Base-by-base conservation (phyloP, 768 basidiomycete species). In the Gloeopeniophorella convolvens region DNA sequence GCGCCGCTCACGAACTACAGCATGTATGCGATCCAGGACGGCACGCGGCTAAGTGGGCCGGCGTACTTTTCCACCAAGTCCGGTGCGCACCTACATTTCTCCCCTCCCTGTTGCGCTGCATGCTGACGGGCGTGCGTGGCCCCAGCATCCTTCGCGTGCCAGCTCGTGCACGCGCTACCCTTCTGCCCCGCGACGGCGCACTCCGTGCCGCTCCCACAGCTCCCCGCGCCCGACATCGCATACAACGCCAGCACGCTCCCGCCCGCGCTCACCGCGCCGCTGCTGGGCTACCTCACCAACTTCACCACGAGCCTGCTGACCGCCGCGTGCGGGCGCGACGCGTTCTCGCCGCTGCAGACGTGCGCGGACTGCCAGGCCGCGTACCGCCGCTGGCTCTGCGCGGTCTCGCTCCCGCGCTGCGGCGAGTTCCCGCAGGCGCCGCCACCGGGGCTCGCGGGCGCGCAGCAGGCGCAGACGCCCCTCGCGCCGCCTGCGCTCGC, bases 371-470 rank as follows among this genome's bases (percentile, higher is more conserved):
- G 90, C 59, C 77, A 83, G 55, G 65, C 65, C 18, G 79, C 78
- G 20, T 94, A 93, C 63, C 76, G 84, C 28, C 71, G 68, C 28
- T 94, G 89, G 89, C 74, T 87, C 28, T 94, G 91, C 66, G 63
- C 78, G 18, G 67, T 83, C 13, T 79, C 82, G 8, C 75, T 94
- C 60, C 79, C 87, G 12, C 78, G 90, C 21, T 93, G 90, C 54
- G 73, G 76, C 12, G 88, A 92, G 42, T 57, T 66, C 23, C 57
- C 64, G 5, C 62, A 66, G 5, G 66, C 71, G 47, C 66, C 16
- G 53, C 52, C 58, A 2, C 47, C 51, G 7, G 23, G 57, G 6
- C 43, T 61, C 15, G 68, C 36, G 65, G 42, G 68, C 65, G 1
- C 40, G 60, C 8, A 61, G 59, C 16, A 20, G 30, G 20, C 10